phyloP scores from a whole-genome alignment of 768 basidiomycete species.

The Psilocybe cyanescens region DNA sequence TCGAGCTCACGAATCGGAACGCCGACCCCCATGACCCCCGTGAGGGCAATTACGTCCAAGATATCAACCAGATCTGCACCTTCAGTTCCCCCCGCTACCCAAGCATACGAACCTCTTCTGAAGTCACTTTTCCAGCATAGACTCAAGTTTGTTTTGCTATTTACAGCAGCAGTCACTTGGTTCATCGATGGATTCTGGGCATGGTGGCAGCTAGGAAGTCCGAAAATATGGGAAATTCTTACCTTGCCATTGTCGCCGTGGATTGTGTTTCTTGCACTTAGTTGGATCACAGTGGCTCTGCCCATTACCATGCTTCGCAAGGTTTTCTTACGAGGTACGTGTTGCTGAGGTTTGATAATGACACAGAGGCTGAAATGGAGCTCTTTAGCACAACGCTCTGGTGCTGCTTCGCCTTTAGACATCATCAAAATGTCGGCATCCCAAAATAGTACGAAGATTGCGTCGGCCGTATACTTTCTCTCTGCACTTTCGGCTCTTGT shows the following conservation, averaged over 20 bases:
- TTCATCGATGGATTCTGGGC: constrained; percentile 41
- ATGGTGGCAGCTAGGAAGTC: constrained; percentile 47
- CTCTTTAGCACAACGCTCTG: constrained; percentile 46
- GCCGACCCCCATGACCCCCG: constrained; percentile 46
- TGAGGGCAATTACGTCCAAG: constrained; percentile 52
- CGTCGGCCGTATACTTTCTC: constrained; percentile 47
- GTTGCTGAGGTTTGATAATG: background rate
- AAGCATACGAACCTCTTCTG: constrained; percentile 67
- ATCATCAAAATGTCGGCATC: constrained; percentile 48
- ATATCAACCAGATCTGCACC: constrained; percentile 54
- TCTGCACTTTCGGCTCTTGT: constrained; percentile 49
- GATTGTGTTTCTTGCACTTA: constrained; percentile 44
- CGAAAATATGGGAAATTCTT: constrained; percentile 32
- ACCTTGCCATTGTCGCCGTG: constrained; percentile 44
- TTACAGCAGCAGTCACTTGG: constrained; percentile 54
- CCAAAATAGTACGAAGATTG: constrained; percentile 48
- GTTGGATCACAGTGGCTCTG: constrained; percentile 57
- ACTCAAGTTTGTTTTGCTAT: constrained; percentile 57
- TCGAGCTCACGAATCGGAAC: constrained; percentile 19
- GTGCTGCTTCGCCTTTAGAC: constrained; percentile 55
- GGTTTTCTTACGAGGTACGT: constrained; percentile 60
- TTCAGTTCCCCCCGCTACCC: constrained; percentile 57
- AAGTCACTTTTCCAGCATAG: constrained; percentile 66
- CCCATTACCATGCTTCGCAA: constrained; percentile 66
- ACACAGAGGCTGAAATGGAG: background rate